A percentile compares a stretch with the other conserved stretches of the same genome.
phyloP scores from a whole-genome alignment of 495 filamentous ascomycete species.

The Hypomontagnella monticulosa region DNA sequence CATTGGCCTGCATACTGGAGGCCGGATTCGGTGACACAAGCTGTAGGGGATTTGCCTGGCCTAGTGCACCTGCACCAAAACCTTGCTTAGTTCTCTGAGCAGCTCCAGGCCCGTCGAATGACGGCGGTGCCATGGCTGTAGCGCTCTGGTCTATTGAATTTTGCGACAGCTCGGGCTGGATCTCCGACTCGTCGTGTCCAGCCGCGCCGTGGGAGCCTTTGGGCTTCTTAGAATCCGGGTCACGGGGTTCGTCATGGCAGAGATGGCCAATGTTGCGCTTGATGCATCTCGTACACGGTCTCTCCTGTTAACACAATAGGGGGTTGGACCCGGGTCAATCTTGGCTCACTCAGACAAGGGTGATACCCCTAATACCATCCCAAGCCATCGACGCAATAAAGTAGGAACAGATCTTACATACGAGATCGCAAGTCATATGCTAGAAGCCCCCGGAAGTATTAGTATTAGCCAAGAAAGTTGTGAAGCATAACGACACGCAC shows the following conservation, averaged over 20 bases:
- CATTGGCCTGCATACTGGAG: slow-evolving; percentile 62
- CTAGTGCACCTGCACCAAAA: slow-evolving; percentile 54
- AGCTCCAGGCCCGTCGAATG: slow-evolving; percentile 52
- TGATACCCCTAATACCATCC: slow-evolving; percentile 22
- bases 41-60: slow-evolving; percentile 58
- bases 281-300: slow-evolving; percentile 96
- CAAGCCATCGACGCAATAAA: slow-evolving; percentile 55
- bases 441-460: slow-evolving; percentile 59
- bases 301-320: slow-evolving; percentile 75
- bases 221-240: slow-evolving; percentile 68
- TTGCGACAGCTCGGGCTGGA: slow-evolving; percentile 53
- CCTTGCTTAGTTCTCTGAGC: slow-evolving; percentile 53
- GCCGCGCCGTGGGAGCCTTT: slow-evolving; percentile 72
- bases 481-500: slow-evolving; percentile 41
- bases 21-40: slow-evolving; percentile 66
- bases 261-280: slow-evolving; percentile 99
- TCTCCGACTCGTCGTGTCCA: slow-evolving; percentile 49
- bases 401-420: slow-evolving; percentile 70
- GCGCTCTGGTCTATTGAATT: slow-evolving; percentile 53
- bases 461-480: slow-evolving; percentile 40
- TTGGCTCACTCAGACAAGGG: slow-evolving; percentile 44
- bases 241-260: slow-evolving; percentile 97
- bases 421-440: slow-evolving; percentile 99
- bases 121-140: slow-evolving; percentile 53
- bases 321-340: slow-evolving; percentile 47